Conservation (phyloP, 1,139 yeast species). For the Magnusiomyces starmeri region DNA sequence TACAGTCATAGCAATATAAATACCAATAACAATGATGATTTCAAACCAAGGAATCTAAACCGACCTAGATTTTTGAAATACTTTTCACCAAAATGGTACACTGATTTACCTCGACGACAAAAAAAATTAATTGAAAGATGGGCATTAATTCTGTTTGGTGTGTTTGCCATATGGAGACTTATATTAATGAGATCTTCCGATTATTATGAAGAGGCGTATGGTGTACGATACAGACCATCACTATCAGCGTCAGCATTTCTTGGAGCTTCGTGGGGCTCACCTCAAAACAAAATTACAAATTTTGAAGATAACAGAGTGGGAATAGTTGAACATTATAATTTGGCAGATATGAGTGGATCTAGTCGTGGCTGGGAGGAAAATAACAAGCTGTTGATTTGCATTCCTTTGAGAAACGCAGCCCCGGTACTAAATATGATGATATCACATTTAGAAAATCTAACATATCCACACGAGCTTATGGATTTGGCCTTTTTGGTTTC, state of each 20-base stretch:
- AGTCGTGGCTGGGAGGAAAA: slow-evolving; percentile 48
- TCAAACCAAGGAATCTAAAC: background rate
- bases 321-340: slow-evolving; percentile 45
- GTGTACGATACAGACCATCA: background rate
- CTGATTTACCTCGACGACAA: background rate
- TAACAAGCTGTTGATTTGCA: slow-evolving; percentile 53
- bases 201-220: background rate
- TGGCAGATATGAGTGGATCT: slow-evolving; percentile 42
- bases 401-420: slow-evolving; percentile 63
- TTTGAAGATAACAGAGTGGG: background rate
- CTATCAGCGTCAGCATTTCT: too few species aligned
- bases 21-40: background rate
- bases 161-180: slow-evolving; percentile 1
- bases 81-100: background rate
- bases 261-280: background rate
- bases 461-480: slow-evolving; percentile 57
- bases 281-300: background rate
- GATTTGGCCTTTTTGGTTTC: slow-evolving; percentile 60
- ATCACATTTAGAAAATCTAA: slow-evolving; percentile 48
- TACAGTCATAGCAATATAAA: too few species aligned
- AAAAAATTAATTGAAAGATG: background rate
- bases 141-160: background rate
- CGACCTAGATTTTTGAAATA: background rate
- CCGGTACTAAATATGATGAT: slow-evolving; percentile 58
- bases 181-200: background rate